A percentile compares a stretch with the other conserved stretches of the same genome.
These are phyloP conservation scores for Cladosporium sp. DNA, from an alignment of 2,329 filamentous ascomycete genomes.

Conservation along the genomic window DNA sequence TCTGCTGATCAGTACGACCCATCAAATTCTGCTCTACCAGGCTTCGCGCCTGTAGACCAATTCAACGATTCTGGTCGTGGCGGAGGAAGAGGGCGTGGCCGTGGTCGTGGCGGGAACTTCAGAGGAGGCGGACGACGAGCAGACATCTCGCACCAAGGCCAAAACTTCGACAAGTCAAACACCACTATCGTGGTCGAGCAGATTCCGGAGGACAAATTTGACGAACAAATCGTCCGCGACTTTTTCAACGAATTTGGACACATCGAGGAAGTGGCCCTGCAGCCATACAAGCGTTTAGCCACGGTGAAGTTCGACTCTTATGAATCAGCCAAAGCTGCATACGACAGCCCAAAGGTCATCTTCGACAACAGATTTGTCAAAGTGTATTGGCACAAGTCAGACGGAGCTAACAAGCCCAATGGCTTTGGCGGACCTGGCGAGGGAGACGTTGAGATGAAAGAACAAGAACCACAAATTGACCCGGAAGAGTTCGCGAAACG, in stretches of 20 bases:
- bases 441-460: slow-evolving; percentile 24
- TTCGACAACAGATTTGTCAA: slow-evolving; percentile 86
- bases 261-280: slow-evolving; percentile 61
- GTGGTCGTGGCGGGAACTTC: slow-evolving; percentile 29
- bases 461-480: slow-evolving; percentile 57
- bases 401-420: slow-evolving; percentile 18
- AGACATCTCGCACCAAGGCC: slow-evolving; percentile 61
- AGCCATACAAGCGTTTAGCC: slow-evolving; percentile 63
- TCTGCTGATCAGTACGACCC: slow-evolving; percentile 56
- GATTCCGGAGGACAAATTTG: slow-evolving; percentile 68
- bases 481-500: slow-evolving; percentile 64
- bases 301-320: slow-evolving; percentile 66
- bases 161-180: slow-evolving; percentile 58
- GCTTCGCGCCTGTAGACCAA: slow-evolving; percentile 15
- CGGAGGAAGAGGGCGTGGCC: slow-evolving; percentile 36
- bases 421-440: slow-evolving; percentile 6
- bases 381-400: slow-evolving; percentile 68
- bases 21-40: slow-evolving; percentile 44
- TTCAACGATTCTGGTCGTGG: slow-evolving; percentile 33
- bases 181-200: slow-evolving; percentile 71
- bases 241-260: slow-evolving; percentile 72
- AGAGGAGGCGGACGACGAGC: slow-evolving; percentile 43
- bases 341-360: slow-evolving; percentile 71
- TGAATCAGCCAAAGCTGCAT: slow-evolving; percentile 64
- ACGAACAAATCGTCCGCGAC: slow-evolving; percentile 58